Evolutionary conservation across 164 flowering plant species (phyloP).

Genomic region (Cinnamomum micranthum): DNA sequence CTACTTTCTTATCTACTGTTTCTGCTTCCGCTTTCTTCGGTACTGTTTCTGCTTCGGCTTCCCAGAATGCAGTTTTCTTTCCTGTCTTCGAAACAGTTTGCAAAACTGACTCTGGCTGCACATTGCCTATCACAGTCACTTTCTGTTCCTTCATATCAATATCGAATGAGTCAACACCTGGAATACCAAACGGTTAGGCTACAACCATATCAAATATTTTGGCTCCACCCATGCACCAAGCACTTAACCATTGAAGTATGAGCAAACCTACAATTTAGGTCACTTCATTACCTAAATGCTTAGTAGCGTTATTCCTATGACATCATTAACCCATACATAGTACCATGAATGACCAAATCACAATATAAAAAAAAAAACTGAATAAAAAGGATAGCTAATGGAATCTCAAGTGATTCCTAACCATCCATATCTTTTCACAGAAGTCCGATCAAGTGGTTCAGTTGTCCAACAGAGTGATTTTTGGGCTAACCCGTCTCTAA

Average conservation of each 20-base stretch:
- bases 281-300: too few relatives aligned
- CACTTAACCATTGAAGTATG: too few relatives aligned
- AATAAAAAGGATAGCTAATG: neutral
- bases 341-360: too few relatives aligned
- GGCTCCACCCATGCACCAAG: neutral
- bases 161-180: constrained; percentile 84
- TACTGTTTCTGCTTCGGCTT: constrained; percentile 32
- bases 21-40: constrained; percentile 15
- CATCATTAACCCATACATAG: too few relatives aligned
- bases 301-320: too few relatives aligned
- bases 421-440: neutral
- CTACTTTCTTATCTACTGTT: constrained; percentile 3
- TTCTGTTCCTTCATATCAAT: constrained; percentile 78
- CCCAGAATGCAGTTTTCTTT: constrained; percentile 87
- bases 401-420: neutral
- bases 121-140: constrained; percentile 83
- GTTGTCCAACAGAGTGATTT: neutral
- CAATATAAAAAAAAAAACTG: neutral
- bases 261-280: too few relatives aligned
- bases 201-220: neutral
- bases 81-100: constrained; percentile 92
- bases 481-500: neutral
- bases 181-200: neutral
- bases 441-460: neutral
- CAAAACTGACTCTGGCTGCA: constrained; percentile 74